Percentiles rank a stretch among this genome's conserved stretches.
phyloP scores from a whole-genome alignment of 2,329 filamentous ascomycete genomes.

The Scedosporium apiospermum region DNA sequence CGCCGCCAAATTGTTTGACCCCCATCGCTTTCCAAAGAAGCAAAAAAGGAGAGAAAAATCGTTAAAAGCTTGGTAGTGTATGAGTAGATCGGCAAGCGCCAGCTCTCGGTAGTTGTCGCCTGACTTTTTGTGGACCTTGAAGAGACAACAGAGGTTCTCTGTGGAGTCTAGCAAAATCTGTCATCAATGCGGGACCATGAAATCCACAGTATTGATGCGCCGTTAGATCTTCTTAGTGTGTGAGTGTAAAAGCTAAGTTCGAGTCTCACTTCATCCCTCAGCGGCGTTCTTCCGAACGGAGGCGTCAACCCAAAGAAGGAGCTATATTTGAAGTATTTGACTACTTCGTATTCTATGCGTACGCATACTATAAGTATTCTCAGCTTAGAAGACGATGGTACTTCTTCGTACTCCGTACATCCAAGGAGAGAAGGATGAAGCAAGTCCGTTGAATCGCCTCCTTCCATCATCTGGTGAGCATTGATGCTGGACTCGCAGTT shows the following conservation, averaged over 20 bases:
- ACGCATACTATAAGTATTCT: too few relatives aligned
- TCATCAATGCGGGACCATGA: background rate
- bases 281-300: background rate
- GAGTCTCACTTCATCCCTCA: background rate
- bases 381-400: too few relatives aligned
- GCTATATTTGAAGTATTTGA: too few relatives aligned
- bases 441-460: background rate
- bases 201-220: background rate
- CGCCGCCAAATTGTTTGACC: too few relatives aligned
- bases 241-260: background rate
- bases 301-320: too few relatives aligned
- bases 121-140: background rate
- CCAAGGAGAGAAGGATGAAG: too few relatives aligned
- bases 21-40: too few relatives aligned
- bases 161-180: background rate
- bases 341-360: too few relatives aligned
- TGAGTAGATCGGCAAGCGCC: background rate
- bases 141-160: background rate
- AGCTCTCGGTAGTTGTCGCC: too few relatives aligned
- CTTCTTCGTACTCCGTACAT: too few relatives aligned
- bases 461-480: background rate
- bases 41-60: too few relatives aligned
- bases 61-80: too few relatives aligned
- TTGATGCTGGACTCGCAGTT: background rate
- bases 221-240: background rate